Base-by-base conservation (phyloP, 371 early-diverging fungal genomes). In the Mucor piriformis region DNA sequence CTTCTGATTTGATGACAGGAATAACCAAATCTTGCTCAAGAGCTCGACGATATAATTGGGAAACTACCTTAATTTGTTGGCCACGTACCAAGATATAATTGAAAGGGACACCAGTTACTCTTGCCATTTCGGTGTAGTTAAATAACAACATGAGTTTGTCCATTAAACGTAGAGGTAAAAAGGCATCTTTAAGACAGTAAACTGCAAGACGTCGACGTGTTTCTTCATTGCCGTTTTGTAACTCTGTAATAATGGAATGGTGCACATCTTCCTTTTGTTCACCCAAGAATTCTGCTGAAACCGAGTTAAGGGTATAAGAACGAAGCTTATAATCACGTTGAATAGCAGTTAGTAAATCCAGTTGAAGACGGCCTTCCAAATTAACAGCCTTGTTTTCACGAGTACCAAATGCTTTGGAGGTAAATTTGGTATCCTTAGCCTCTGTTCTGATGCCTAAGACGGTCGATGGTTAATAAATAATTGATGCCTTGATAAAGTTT, bases 241-340 rank as follows among this genome's bases (percentile, higher is more conserved):
- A 79, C 49, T 95, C 97, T 0, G 94, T 91, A 76, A 99, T 99
- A 49, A 98, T 96, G 2, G 96, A 95, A 68, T 99, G 95, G 63
- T 97, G 99, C 1, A 99, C 99, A 72, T 99, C 99, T 78, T 99
- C 99, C 74, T 99, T 99, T 83, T 99, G 99, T 69, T 99, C 99
- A 80, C 92, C 93, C 47, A 99, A 75, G 64, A 99, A 99, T 62
- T 97, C 93, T 10, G 96, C 92, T 72, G 91, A 95, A 8, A 99
- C 99, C 18, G 98, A 85, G 74, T 99, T 99, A 23, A 99, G 84
- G 0, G 99, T 91, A 67, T 99, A 99, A 3, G 96, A 95, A 50
- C 99, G 87, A 59, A 99, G 81, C 66, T 99, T 99, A 73, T 98
- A 91, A 52, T 99, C 99, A 54, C 98, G 86, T 64, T 95, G 94